Evolutionary conservation across 306 rosid species (phyloP).

Genomic region (Pyrus bretschneideri): DNA sequence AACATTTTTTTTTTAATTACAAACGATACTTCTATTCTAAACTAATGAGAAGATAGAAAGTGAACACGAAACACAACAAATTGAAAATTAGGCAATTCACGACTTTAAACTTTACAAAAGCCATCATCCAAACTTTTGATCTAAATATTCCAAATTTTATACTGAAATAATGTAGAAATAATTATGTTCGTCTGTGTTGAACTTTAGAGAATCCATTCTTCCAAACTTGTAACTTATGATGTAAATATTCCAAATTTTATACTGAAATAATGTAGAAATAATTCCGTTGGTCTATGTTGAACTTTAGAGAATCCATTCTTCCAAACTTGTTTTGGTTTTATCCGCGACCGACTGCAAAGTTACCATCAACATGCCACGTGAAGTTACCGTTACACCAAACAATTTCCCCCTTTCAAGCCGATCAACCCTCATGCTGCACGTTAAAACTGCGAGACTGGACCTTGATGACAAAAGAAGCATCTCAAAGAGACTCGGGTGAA

Average conservation of each 20-base stretch:
- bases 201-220: not conserved
- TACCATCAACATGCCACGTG: not conserved
- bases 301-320: not conserved
- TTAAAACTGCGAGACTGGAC: not conserved
- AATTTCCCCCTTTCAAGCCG: not conserved
- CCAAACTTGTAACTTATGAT: too few relatives aligned
- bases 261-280: not conserved
- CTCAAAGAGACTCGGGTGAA: not conserved
- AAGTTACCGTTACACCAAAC: too few relatives aligned
- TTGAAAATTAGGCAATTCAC: too few relatives aligned
- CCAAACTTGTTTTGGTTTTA: not conserved
- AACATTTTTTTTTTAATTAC: too few relatives aligned
- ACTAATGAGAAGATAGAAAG: too few relatives aligned
- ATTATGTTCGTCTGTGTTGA: not conserved
- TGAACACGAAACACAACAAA: too few relatives aligned
- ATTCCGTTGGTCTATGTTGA: not conserved
- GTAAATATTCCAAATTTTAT: not conserved
- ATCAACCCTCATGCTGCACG: not conserved
- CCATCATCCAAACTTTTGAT: too few relatives aligned
- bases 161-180: not conserved
- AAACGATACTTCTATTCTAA: too few relatives aligned
- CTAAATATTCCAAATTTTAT: not conserved
- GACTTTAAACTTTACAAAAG: too few relatives aligned
- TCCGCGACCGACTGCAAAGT: not conserved
- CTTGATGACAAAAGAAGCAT: not conserved